Base-by-base conservation (phyloP, 805 yeast genomes). In the Lipomyces yamanashiensis region DNA sequence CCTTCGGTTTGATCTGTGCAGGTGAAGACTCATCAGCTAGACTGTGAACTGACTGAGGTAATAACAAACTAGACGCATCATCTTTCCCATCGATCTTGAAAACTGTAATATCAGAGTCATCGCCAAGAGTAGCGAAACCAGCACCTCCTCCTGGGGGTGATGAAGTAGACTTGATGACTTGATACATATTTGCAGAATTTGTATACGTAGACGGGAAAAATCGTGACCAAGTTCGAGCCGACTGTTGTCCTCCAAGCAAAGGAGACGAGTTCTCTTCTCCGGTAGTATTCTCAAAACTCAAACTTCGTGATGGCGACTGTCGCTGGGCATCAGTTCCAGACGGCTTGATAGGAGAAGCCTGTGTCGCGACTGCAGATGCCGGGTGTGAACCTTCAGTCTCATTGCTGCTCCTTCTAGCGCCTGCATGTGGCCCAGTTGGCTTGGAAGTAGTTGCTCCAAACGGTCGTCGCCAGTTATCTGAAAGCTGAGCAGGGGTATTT, bases 381-480 rank as follows among this genome's bases (percentile, higher is more conserved):
- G 36, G 45, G n/a, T 28, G 39, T 17, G 41, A 15, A 2, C n/a
- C 33, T 15, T 43, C 2, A 40, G 39, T 54, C 37, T 47, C 12
- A 34, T 43, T 48, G 50, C 51, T 10, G 59, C 37, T 21, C 19
- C 40, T 45, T 8, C 21, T 7, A 15, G 36, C 21, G 13, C 28
- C 28, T 5, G 54, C 7, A 37, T 4, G 12, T 12, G 21, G 28
- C 7, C 34, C 45, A 15, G 33, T 51, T 17, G 36, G 51, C 41
- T 47, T 28, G 2, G 54, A 21, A 21, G 50, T 7, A 5, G 50
- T 7, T 15, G 41, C 28, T 23, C 51, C 57, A 21, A 62, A 52
- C 48, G 68, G 60, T 19, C 65, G 47, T 28, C 68, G 28, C 68
- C 68, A 64, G 53, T 64, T 61, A 21, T 64, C 68, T 15, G 66